phyloP scores from a whole-genome alignment of 2,329 filamentous ascomycete species.

The Ilyonectria robusta region DNA sequence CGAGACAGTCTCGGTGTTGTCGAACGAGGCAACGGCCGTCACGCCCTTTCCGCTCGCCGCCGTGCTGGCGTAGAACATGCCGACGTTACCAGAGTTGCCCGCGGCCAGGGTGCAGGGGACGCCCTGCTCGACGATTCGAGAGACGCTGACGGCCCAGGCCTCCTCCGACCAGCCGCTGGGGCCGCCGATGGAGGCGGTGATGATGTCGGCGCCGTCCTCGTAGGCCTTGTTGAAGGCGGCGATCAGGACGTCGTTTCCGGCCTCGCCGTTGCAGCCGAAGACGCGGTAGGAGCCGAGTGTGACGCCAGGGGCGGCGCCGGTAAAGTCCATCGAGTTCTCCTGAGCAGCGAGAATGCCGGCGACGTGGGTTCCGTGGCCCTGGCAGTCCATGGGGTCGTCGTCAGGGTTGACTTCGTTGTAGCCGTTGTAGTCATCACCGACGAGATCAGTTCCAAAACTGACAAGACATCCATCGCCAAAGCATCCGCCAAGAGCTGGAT shows the following conservation, averaged over 20 bases:
- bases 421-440: slow-evolving; percentile 67
- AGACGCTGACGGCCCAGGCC: slow-evolving; percentile 64
- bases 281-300: slow-evolving; percentile 70
- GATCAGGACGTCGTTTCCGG: slow-evolving; percentile 70
- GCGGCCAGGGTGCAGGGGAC: slow-evolving; percentile 68
- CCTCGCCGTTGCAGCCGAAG: slow-evolving; percentile 67
- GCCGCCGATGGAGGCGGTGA: slow-evolving; percentile 69
- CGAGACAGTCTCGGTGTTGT: slow-evolving; percentile 60
- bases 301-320: slow-evolving; percentile 70
- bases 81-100: slow-evolving; percentile 63
- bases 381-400: slow-evolving; percentile 68
- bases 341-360: slow-evolving; percentile 75
- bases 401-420: slow-evolving; percentile 59
- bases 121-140: slow-evolving; percentile 67
- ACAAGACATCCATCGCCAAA: slow-evolving; percentile 73
- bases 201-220: slow-evolving; percentile 71
- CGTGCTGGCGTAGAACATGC: slow-evolving; percentile 65
- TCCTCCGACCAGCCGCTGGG: slow-evolving; percentile 67
- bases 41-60: slow-evolving; percentile 64
- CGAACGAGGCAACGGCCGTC: slow-evolving; percentile 64
- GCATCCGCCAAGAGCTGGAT: slow-evolving; percentile 75
- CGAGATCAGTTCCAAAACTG: slow-evolving; percentile 69
- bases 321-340: slow-evolving; percentile 66
- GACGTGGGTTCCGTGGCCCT: slow-evolving; percentile 73
- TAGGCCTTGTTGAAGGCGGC: slow-evolving; percentile 72